These are phyloP conservation scores for Endocalyx cinctus DNA, from an alignment of 2,329 filamentous ascomycete genomes.

Conservation along the genomic window DNA sequence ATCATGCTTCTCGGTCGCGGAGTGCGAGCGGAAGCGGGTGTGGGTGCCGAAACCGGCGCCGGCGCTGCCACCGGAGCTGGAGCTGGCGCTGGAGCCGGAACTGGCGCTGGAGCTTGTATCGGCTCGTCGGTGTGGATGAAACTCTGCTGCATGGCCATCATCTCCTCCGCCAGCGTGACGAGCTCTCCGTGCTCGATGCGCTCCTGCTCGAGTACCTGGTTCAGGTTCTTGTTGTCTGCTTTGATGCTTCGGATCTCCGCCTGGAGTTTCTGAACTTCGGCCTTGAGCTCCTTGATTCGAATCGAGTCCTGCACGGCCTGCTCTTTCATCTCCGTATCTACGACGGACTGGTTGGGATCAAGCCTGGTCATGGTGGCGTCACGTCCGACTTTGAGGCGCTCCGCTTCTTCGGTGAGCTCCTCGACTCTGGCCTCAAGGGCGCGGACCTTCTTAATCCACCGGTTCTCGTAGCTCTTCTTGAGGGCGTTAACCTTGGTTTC, in stretches of 20 bases:
- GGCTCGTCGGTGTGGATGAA: slow-evolving; percentile 29
- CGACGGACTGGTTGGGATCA: slow-evolving; percentile 39
- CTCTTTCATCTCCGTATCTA: slow-evolving; percentile 48
- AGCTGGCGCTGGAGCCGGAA: slow-evolving; percentile 13
- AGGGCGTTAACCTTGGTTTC: slow-evolving; percentile 91
- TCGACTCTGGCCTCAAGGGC: slow-evolving; percentile 71
- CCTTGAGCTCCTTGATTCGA: slow-evolving; percentile 65
- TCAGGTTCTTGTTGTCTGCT: slow-evolving; percentile 62
- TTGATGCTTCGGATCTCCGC: slow-evolving; percentile 67
- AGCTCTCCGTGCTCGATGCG: slow-evolving; percentile 80
- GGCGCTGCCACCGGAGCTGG: slow-evolving; percentile 13
- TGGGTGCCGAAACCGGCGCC: slow-evolving; percentile 8
- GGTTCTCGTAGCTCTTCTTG: slow-evolving; percentile 77
- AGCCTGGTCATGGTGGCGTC: slow-evolving; percentile 62
- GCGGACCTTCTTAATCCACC: slow-evolving; percentile 83
- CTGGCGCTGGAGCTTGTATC: slow-evolving; percentile 10
- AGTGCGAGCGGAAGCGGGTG: slow-evolving; percentile 5
- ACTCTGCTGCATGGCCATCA: slow-evolving; percentile 64
- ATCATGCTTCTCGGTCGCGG: slow-evolving; percentile 48
- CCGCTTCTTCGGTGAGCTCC: slow-evolving; percentile 68
- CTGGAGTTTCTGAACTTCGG: slow-evolving; percentile 69
- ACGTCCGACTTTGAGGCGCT: slow-evolving; percentile 61
- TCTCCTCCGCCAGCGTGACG: slow-evolving; percentile 76
- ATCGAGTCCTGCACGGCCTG: slow-evolving; percentile 62
- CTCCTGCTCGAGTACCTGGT: slow-evolving; percentile 65